A percentile compares a stretch with the other conserved stretches of the same genome.
phyloP scores from a whole-genome alignment of 2,329 filamentous ascomycete species.

The Colletotrichum euphorbiae region DNA sequence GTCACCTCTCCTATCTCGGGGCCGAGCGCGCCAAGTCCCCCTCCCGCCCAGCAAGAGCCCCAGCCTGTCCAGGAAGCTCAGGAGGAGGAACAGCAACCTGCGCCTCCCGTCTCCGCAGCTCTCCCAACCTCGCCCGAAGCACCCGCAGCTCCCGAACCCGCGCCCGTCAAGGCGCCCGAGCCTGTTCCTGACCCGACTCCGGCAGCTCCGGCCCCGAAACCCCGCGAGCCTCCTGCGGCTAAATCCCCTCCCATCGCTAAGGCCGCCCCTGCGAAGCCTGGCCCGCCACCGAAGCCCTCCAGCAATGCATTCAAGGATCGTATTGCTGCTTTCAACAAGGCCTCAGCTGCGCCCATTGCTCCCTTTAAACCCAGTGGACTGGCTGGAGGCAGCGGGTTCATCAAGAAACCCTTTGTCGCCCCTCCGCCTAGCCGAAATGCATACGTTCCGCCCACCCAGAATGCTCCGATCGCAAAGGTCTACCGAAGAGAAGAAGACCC shows the following conservation, averaged over 20 bases:
- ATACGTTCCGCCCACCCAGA: slow-evolving; percentile 82
- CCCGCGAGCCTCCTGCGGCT: slow-evolving; percentile 48
- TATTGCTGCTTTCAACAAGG: slow-evolving; percentile 96
- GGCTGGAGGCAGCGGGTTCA: slow-evolving; percentile 73
- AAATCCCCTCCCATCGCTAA: slow-evolving; percentile 56
- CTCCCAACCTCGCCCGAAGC: slow-evolving; percentile 49
- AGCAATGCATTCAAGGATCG: slow-evolving; percentile 90
- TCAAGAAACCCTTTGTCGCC: slow-evolving; percentile 97
- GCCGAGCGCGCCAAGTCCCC: slow-evolving; percentile 46
- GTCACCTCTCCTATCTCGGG: slow-evolving; percentile 43
- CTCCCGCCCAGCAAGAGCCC: slow-evolving; percentile 47
- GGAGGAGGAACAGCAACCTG: slow-evolving; percentile 49
- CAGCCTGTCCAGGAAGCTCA: slow-evolving; percentile 50
- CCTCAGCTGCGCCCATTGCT: slow-evolving; percentile 84
- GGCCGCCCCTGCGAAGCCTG: slow-evolving; percentile 55
- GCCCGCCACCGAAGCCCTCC: slow-evolving; percentile 79
- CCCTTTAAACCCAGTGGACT: slow-evolving; percentile 85
- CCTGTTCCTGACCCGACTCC: slow-evolving; percentile 46
- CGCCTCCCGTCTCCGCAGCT: slow-evolving; percentile 46
- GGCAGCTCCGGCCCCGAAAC: slow-evolving; percentile 51
- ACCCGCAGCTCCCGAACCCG: slow-evolving; percentile 50
- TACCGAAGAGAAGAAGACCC: slow-evolving; percentile 92
- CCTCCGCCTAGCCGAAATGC: slow-evolving; percentile 93
- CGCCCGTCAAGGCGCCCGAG: slow-evolving; percentile 47
- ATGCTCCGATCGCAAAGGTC: slow-evolving; percentile 77